Evolutionary conservation across 1,284 basidiomycete species (phyloP), one percentile per base, ranked within the genome.

Genomic region (Marasmius fiardii): DNA sequence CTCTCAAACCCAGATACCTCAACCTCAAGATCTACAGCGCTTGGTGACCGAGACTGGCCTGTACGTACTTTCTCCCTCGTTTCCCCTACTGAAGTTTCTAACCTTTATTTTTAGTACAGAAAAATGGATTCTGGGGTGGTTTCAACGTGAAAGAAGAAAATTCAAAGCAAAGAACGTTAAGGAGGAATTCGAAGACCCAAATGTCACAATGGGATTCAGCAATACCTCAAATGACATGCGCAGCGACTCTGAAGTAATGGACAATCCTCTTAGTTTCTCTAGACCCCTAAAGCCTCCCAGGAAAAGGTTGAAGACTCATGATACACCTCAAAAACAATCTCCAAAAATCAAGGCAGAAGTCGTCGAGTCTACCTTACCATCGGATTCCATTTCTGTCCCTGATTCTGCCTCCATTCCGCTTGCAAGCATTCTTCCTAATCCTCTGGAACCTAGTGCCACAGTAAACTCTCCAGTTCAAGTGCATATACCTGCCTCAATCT

Each of bases 91-190:
- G 20, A 44, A 23, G 26, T 20, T 33, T 18, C 14, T 10, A 20
- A 49, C n/a, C 20, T 6, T 16, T 31, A 12, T 31, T 53, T 43
- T 21, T 49, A 60, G 59, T 14, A 33, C 56, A 8, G 43, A 43
- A 23, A 58, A 58, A 51, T 60, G 56, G 56, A 58, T 60, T 39
- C 7, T 31, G 10, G 26, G 33, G 12, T 60, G 59, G 59, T 55
- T 56, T 28, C 18, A 18, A 5, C 53, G 59, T 4, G 53, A 58
- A 35, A 58, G 45, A 26, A 35, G 20, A 52, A 54, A 51, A 47
- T 21, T 21, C 43, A 39, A 24, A 24, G 8, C 3, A 26, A 45
- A 44, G 43, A 34, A 43, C 4, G 3, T 26, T 18, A 53, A 45
- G 20, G 20, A 14, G 31, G 52, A 51, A 39, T 18, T 12, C 18